These are phyloP conservation scores for Naganishia liquefaciens DNA, from an alignment of 1,284 basidiomycete genomes.

Conservation along the genomic window DNA sequence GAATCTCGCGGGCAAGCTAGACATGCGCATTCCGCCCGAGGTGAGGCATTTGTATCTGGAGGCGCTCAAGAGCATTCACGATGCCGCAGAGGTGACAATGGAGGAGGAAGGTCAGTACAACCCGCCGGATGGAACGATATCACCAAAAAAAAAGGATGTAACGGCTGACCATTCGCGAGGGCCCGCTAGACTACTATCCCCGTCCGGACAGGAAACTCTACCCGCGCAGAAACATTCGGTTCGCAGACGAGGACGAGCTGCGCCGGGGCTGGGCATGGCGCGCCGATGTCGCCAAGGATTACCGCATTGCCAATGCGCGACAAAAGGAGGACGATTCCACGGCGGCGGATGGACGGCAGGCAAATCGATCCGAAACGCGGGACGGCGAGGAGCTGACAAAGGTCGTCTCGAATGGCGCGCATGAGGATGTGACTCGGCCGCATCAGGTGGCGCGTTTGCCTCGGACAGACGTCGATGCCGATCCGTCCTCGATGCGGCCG, in stretches of 20 bases:
- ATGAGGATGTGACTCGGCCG: constrained; percentile 13
- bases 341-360: constrained; percentile 8
- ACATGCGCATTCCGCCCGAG: constrained; percentile 23
- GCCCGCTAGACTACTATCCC: constrained; percentile 39
- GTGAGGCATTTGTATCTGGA: constrained; percentile 20
- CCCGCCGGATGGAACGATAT: too few relatives aligned
- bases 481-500: constrained; percentile 16
- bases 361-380: constrained; percentile 5
- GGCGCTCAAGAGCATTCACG: constrained; percentile 27
- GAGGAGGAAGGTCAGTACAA: constrained; percentile 23
- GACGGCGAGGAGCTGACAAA: background rate
- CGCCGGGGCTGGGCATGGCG: constrained; percentile 40
- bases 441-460: constrained; percentile 14
- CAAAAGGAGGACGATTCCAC: constrained; percentile 26
- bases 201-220: constrained; percentile 35
- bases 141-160: too few relatives aligned
- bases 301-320: constrained; percentile 5
- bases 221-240: constrained; percentile 38
- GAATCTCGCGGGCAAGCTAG: constrained; percentile 16
- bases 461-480: constrained; percentile 12
- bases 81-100: constrained; percentile 27
- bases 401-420: constrained; percentile 10
- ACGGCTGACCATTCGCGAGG: background rate
- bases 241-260: constrained; percentile 36
- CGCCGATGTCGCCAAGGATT: constrained; percentile 32